phyloP scores from a whole-genome alignment of 2,329 filamentous ascomycete genomes.

The Taxawa tesnikishii region DNA sequence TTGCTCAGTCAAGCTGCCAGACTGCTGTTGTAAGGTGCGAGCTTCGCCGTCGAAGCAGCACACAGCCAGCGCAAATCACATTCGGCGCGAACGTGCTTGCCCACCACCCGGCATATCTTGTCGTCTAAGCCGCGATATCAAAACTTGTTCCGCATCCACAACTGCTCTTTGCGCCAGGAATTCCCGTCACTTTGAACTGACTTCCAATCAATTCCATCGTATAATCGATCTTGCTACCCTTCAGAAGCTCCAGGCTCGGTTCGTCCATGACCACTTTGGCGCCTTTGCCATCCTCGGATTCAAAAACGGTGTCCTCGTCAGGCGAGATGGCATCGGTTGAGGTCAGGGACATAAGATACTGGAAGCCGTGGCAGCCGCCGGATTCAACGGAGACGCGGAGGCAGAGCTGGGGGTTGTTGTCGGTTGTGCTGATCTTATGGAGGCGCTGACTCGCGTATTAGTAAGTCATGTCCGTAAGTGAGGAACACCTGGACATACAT shows the following conservation, averaged over 20 bases:
- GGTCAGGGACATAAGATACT: conserved; percentile 86
- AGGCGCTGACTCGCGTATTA: conserved; percentile 43
- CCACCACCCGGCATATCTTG: too few species aligned
- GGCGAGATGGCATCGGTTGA: conserved; percentile 42
- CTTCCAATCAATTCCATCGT: conserved; percentile 90
- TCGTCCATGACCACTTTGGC: conserved; percentile 84
- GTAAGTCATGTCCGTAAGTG: neutral
- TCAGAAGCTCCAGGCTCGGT: conserved; percentile 74
- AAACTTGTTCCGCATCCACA: conserved; percentile 98
- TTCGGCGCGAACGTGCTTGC: too few species aligned
- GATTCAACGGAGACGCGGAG: conserved; percentile 88
- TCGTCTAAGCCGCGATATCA: conserved; percentile 65
- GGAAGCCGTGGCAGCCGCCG: conserved; percentile 94
- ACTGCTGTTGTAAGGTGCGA: too few species aligned
- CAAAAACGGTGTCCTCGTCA: conserved; percentile 82
- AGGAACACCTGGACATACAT: conserved; percentile 41
- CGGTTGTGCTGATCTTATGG: conserved; percentile 44
- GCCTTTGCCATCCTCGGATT: conserved; percentile 38
- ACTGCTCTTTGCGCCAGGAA: conserved; percentile 81
- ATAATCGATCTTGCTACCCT: conserved; percentile 91
- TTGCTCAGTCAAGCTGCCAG: too few species aligned
- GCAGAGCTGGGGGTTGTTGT: conserved; percentile 61
- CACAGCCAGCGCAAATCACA: too few species aligned
- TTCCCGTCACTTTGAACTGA: conserved; percentile 94
- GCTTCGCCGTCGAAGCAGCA: too few species aligned